Conservation (phyloP, 139 green algal genomes). For the Mychonastes homosphaera region DNA sequence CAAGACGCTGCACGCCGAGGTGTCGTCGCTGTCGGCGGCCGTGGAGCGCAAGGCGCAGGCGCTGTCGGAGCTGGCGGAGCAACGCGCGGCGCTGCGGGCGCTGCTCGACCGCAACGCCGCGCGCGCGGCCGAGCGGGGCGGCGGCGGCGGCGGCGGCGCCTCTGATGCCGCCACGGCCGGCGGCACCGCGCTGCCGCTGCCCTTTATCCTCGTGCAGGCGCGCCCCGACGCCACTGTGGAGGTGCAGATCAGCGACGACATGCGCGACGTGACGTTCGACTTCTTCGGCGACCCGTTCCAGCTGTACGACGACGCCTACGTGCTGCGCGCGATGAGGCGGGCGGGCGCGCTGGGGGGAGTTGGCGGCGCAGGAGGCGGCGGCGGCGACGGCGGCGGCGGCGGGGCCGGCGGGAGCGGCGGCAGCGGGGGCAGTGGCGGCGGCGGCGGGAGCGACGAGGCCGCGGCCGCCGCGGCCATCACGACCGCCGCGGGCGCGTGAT, state of each 20-base stretch:
- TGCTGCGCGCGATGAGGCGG: conserved; percentile 63
- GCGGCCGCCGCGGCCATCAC: too few relatives aligned
- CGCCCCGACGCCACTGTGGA: conserved; percentile 69
- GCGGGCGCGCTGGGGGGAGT: too few relatives aligned
- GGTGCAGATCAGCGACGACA: conserved; percentile 74
- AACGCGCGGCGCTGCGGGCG: conserved; percentile 48
- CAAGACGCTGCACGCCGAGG: conserved; percentile 31
- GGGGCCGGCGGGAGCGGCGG: too few relatives aligned
- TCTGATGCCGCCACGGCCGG: too few relatives aligned
- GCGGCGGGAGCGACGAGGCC: too few relatives aligned
- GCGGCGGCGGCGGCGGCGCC: too few relatives aligned
- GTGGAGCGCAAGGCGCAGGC: conserved; percentile 39
- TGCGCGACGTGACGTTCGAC: conserved; percentile 70
- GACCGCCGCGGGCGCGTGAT: too few relatives aligned
- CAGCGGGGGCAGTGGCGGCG: too few relatives aligned
- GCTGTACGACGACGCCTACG: conserved; percentile 69
- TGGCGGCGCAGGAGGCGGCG: too few relatives aligned
- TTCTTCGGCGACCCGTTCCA: conserved; percentile 72
- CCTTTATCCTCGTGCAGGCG: conserved; percentile 83
- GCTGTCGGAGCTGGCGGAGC: conserved; percentile 56
- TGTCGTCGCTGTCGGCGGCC: conserved; percentile 12
- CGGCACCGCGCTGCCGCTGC: conserved; percentile 61
- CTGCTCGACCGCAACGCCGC: conserved; percentile 55
- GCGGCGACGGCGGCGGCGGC: too few relatives aligned
- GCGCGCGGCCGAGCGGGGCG: not conserved